Base-by-base conservation (phyloP, 352 stramenopile genomes). In the Phytopythium sindhum region DNA sequence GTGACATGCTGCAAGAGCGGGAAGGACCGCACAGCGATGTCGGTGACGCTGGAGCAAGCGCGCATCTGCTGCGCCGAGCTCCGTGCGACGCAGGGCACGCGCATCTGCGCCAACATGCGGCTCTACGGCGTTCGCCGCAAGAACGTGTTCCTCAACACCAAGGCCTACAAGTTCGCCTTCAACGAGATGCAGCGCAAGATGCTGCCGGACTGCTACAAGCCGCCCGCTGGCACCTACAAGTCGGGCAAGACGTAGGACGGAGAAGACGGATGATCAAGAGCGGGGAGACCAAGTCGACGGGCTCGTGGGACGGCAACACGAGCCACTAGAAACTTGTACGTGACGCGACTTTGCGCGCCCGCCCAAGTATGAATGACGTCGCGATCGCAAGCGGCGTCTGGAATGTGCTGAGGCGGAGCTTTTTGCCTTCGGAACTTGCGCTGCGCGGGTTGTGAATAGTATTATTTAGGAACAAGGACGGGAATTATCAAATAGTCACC, bases 11-110 rank as follows among this genome's bases (percentile, higher is more conserved):
- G 97, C 74, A 99, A 99, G 74, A 97, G 83, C 66, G 96, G 96
- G 19, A 99, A 99, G 70, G 96, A 99, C 75, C 89, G 97, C 54
- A 99, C 97, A 31, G 96, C 94, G 24, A 99, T 99, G 97, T 97
- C 97, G 50, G 88, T 98, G 29, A 98, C 96, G 31, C 86, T 98
- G 39, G 97, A 98, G 70, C 89, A 98, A 60, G 77, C 80, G 21
- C 77, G 84, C 31, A 70, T 93, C 28, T 78, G 82, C 54, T 85
- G 71, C 24, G 72, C 72, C 17, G 80, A 88, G 57, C 66, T 91
- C 3, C 74, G 85, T 31, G 77, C 81, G 2, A 77, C 81, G 9
- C 78, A 90, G 59, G 72, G 71, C 35, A 74, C 81, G 60, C 69
- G 73, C 24, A 60, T 94, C 10, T 88, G 78, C 39, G 75, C 84